A percentile compares a stretch with the other conserved stretches of the same genome.
Evolutionary conservation across 768 basidiomycete species (phyloP).

Genomic region (Boletellus ananas): DNA sequence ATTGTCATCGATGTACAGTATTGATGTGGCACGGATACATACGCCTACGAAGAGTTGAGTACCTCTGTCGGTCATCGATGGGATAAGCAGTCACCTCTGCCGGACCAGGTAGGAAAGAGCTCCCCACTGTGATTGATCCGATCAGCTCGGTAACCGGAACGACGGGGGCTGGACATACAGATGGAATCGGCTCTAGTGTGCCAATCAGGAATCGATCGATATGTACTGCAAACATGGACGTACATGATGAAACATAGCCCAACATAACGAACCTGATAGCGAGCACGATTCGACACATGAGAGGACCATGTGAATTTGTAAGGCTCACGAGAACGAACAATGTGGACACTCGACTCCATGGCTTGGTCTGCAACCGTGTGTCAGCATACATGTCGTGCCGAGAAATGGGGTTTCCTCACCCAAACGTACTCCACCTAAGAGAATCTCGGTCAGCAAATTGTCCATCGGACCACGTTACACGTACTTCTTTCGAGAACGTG

Average conservation of each 20-base stretch:
- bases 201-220: background rate
- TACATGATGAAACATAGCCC: background rate
- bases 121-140: background rate
- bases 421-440: constrained; percentile 7
- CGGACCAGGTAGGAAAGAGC: background rate
- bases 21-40: background rate
- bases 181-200: background rate
- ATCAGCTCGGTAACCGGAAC: background rate
- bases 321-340: constrained; percentile 7
- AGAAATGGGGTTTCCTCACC: background rate
- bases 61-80: background rate
- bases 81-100: background rate
- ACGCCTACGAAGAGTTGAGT: background rate
- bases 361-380: too few species aligned
- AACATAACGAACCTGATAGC: background rate
- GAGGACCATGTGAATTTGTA: background rate
- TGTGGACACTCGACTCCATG: constrained; percentile 7
- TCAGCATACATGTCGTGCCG: background rate
- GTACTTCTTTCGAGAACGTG: constrained; percentile 8
- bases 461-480: background rate
- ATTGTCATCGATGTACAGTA: too few species aligned
- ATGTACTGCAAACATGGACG: background rate
- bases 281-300: background rate
- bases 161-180: background rate
- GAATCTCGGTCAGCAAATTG: background rate